Evolutionary conservation across 805 yeast genomes (phyloP).

Genomic region (Schwanniomyces sp.): DNA sequence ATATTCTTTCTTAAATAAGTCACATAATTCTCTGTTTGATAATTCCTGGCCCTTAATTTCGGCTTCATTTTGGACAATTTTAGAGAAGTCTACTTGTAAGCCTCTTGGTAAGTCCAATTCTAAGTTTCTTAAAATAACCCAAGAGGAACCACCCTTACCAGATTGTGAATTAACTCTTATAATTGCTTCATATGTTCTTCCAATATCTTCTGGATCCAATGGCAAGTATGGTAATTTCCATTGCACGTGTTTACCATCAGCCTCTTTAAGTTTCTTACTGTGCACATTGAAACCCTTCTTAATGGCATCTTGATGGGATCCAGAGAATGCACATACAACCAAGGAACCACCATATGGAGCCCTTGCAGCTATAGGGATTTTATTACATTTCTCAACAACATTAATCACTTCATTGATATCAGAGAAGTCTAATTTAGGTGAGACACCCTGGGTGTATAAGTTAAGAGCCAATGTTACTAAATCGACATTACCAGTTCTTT

Average conservation of each 20-base stretch:
- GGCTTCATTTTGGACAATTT: conserved; percentile 66
- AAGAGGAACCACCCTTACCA: conserved; percentile 88
- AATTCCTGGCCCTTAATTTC: conserved; percentile 74
- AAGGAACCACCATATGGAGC: conserved; percentile 83
- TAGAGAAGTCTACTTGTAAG: conserved; percentile 73
- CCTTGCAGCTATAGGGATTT: conserved; percentile 74
- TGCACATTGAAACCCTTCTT: conserved; percentile 71
- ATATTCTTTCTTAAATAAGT: conserved; percentile 63
- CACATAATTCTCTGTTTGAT: conserved; percentile 60
- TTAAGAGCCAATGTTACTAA: conserved; percentile 75
- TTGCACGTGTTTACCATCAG: conserved; percentile 33
- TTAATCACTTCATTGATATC: conserved; percentile 67
- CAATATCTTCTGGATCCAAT: conserved; percentile 80
- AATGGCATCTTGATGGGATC: conserved; percentile 88
- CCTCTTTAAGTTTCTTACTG: conserved; percentile 35
- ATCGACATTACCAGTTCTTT: conserved; percentile 86
- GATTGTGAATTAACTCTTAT: conserved; percentile 86
- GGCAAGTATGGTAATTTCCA: conserved; percentile 86
- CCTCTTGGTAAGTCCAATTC: conserved; percentile 82
- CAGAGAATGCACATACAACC: conserved; percentile 81
- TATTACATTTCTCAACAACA: conserved; percentile 75
- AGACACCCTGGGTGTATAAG: conserved; percentile 74
- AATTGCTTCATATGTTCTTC: conserved; percentile 89
- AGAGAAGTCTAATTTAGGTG: conserved; percentile 70
- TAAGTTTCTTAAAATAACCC: conserved; percentile 75